Evolutionary conservation across 768 basidiomycete species (phyloP).

Genomic region (Gloeopeniophorella convolvens): DNA sequence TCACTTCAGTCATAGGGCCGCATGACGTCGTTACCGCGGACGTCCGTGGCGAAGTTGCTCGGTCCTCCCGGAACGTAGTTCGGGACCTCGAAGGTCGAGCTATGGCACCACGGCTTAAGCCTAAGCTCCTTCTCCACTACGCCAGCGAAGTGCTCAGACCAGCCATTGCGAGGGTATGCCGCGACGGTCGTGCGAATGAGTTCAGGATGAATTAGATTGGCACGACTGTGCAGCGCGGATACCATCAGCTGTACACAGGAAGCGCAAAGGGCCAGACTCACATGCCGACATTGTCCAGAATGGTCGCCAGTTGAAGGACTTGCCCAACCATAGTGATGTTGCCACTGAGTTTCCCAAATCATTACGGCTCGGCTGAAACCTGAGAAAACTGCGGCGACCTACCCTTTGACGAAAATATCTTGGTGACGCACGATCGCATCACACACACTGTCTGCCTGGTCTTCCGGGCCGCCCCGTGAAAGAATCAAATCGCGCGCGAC

Average conservation of each 20-base stretch:
- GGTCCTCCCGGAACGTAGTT: slow-evolving; percentile 37
- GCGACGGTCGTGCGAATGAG: slow-evolving; percentile 37
- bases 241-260: background rate
- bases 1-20: slow-evolving; percentile 31
- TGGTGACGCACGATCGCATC: slow-evolving; percentile 47
- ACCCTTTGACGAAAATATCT: slow-evolving; percentile 41
- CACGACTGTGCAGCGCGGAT: slow-evolving; percentile 29
- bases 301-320: slow-evolving; percentile 43
- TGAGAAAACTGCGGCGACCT: slow-evolving; percentile 1
- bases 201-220: slow-evolving; percentile 36
- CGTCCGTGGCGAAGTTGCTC: slow-evolving; percentile 43
- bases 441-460: slow-evolving; percentile 47
- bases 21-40: slow-evolving; percentile 39
- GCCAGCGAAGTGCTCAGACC: slow-evolving; percentile 38
- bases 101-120: slow-evolving; percentile 46
- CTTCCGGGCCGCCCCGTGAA: slow-evolving; percentile 36
- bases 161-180: slow-evolving; percentile 38
- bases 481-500: slow-evolving; percentile 44
- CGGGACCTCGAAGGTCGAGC: slow-evolving; percentile 41
- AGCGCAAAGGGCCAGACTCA: slow-evolving; percentile 22
- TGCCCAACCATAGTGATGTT: slow-evolving; percentile 47
- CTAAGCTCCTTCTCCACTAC: slow-evolving; percentile 40
- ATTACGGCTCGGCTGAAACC: background rate
- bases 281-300: slow-evolving; percentile 43
- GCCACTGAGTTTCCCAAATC: slow-evolving; percentile 28